Conservation (phyloP, 371 early-diverging fungal genomes). For the Mucor piriformis region DNA sequence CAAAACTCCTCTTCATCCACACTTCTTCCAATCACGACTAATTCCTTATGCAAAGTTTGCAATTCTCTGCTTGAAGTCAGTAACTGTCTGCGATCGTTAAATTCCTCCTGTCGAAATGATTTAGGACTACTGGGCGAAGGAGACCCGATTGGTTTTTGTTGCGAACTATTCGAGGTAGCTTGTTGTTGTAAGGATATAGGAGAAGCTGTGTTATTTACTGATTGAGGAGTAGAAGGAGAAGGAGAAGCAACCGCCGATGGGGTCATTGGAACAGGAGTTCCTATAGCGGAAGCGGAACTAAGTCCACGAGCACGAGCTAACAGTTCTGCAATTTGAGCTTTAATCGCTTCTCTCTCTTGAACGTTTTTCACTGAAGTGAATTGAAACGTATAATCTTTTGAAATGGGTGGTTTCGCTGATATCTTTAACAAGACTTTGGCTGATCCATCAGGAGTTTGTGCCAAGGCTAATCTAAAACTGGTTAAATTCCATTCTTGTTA, state of each 20-base stretch:
- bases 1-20: constrained; percentile 93
- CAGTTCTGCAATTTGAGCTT: constrained; percentile 54
- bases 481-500: constrained; percentile 2
- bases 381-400: constrained; percentile 51
- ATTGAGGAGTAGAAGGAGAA: constrained; percentile 11
- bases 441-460: constrained; percentile 48
- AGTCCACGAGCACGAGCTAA: constrained; percentile 45
- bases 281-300: constrained; percentile 2
- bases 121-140: constrained; percentile 26
- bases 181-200: constrained; percentile 16
- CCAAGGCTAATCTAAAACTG: constrained; percentile 23
- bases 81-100: constrained; percentile 64
- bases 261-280: constrained; percentile 24
- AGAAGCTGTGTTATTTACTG: not conserved
- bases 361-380: constrained; percentile 58
- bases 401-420: constrained; percentile 29
- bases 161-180: not conserved
- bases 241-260: constrained; percentile 15
- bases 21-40: constrained; percentile 72
- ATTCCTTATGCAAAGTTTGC: constrained; percentile 73
- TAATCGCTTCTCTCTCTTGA: constrained; percentile 61
- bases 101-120: constrained; percentile 50
- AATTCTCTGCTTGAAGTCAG: constrained; percentile 72
- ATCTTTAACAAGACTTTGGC: constrained; percentile 48
- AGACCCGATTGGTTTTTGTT: not conserved